phyloP scores from a whole-genome alignment of 108 stramenopile genomes.

The Aurantiochytrium sp. region DNA sequence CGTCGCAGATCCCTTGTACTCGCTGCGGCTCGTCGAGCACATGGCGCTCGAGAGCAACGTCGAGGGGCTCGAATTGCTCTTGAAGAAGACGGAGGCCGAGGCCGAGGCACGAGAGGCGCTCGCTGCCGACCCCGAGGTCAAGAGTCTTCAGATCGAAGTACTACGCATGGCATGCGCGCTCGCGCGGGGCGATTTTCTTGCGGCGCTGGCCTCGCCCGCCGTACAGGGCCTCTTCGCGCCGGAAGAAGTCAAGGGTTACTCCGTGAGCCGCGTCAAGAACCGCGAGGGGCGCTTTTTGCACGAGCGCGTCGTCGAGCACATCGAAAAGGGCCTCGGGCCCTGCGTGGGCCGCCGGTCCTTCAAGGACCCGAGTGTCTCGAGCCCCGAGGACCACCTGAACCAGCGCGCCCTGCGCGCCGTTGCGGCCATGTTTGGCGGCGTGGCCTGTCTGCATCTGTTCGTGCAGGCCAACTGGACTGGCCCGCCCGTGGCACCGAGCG shows the following conservation, averaged over 20 bases:
- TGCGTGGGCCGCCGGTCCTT: background rate
- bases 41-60: background rate
- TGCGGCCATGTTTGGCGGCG: background rate
- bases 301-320: slow-evolving; percentile 28
- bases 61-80: background rate
- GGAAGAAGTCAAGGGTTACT: background rate
- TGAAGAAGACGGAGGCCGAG: background rate
- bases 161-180: background rate
- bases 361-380: slow-evolving; percentile 15
- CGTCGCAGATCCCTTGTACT: background rate
- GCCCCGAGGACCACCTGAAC: slow-evolving; percentile 15
- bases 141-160: background rate
- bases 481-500: background rate
- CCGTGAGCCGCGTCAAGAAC: background rate
- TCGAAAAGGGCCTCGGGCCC: background rate
- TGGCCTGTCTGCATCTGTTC: background rate
- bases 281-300: background rate
- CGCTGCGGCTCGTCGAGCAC: background rate
- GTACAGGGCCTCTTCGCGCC: background rate
- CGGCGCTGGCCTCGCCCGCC: background rate
- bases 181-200: background rate
- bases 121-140: background rate
- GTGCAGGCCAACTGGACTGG: slow-evolving; percentile 17
- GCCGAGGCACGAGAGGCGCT: background rate
- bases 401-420: background rate